Conservation (phyloP, 495 filamentous ascomycete genomes). For the Astrothelium subdiscretum region DNA sequence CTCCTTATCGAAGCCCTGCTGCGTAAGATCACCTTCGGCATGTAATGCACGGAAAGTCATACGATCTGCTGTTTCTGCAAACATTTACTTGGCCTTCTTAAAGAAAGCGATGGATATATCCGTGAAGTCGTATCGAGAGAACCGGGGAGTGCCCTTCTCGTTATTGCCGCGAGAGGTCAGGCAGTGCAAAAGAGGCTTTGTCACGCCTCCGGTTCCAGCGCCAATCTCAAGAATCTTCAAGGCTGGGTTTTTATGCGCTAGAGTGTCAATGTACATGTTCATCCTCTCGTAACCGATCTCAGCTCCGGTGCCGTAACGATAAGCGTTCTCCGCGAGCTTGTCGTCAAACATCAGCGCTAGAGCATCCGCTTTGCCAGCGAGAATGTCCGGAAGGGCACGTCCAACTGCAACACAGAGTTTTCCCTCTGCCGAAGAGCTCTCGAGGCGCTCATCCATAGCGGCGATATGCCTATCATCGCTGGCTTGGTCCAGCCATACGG, state of each 20-base stretch:
- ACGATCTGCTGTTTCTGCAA: background rate
- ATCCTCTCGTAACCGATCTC: background rate
- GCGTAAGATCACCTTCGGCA: conserved; percentile 12
- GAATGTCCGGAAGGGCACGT: conserved; percentile 2
- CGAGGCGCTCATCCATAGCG: background rate
- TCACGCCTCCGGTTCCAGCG: conserved; percentile 15
- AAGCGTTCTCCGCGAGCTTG: conserved; percentile 9
- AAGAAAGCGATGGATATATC: conserved; percentile 16
- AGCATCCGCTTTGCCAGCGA: background rate
- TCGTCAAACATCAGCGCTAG: conserved; percentile 10
- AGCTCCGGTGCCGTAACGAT: background rate
- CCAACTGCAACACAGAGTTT: background rate
- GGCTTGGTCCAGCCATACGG: background rate
- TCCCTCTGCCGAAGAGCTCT: background rate
- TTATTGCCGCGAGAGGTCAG: background rate
- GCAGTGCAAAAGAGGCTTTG: conserved; percentile 4
- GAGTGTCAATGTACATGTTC: background rate
- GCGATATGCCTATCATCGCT: background rate
- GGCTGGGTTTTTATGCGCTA: conserved; percentile 9
- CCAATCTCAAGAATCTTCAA: conserved; percentile 17
- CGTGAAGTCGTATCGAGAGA: conserved; percentile 10
- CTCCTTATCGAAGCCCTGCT: conserved; percentile 13
- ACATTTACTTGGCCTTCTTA: conserved; percentile 9
- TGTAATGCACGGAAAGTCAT: conserved; percentile 10
- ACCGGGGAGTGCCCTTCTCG: background rate